phyloP scores from a whole-genome alignment of 805 yeast genomes.

The Candida caryicola region DNA sequence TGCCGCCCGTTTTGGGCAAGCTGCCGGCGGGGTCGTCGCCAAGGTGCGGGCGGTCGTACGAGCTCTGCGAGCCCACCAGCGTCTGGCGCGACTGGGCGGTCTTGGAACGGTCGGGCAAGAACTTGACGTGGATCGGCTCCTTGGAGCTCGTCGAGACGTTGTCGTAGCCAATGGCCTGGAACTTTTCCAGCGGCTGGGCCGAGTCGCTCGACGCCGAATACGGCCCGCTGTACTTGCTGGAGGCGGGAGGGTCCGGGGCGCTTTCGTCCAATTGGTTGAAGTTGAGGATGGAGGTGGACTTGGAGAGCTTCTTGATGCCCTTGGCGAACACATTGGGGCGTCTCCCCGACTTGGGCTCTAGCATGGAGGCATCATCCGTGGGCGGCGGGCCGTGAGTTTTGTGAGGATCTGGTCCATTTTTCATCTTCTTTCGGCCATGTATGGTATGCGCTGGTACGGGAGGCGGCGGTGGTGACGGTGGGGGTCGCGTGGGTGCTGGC shows the following conservation, averaged over 20 bases:
- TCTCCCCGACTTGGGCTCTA: slow-evolving; percentile 2
- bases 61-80: slow-evolving; percentile 5
- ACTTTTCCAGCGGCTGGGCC: slow-evolving; percentile 12
- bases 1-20: slow-evolving; percentile 1
- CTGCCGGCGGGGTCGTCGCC: not conserved
- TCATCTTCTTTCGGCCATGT: not conserved
- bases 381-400: not conserved
- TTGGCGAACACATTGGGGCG: slow-evolving; percentile 19
- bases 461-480: too few relatives aligned
- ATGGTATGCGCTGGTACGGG: too few relatives aligned
- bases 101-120: slow-evolving; percentile 19
- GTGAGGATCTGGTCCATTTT: slow-evolving; percentile 8
- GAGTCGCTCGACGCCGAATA: slow-evolving; percentile 1
- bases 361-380: not conserved
- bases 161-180: slow-evolving; percentile 40
- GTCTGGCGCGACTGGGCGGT: slow-evolving; percentile 4
- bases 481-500: too few relatives aligned
- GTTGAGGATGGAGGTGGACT: slow-evolving; percentile 26
- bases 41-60: not conserved
- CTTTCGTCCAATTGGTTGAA: slow-evolving; percentile 8
- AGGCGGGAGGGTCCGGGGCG: not conserved
- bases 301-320: slow-evolving; percentile 28
- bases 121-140: slow-evolving; percentile 32
- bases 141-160: slow-evolving; percentile 18
- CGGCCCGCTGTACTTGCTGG: not conserved